Conservation (phyloP, 306 rosid genomes). For the Gastrolobium bilobum region DNA sequence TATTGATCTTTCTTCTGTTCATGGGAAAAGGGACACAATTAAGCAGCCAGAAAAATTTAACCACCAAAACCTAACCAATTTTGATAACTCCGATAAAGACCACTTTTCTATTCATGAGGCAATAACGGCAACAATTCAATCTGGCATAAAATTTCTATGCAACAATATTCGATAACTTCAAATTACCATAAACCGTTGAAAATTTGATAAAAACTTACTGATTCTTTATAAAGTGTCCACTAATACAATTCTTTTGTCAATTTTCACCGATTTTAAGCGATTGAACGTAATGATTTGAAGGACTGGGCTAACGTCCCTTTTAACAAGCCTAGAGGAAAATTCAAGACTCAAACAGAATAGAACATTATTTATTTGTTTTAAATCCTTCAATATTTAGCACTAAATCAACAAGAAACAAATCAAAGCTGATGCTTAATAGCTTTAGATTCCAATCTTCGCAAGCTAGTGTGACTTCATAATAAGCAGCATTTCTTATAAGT, state of each 20-base stretch:
- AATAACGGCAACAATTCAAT: no score
- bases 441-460: slow-evolving; percentile 18
- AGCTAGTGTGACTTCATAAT: slow-evolving; percentile 20
- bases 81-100: no score
- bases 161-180: no score
- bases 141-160: no score
- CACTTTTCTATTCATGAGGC: no score
- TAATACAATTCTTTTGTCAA: neutral
- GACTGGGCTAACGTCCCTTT: neutral
- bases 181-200: no score
- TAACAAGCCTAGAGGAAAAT: neutral
- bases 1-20: neutral
- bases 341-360: neutral
- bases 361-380: neutral
- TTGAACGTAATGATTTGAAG: neutral
- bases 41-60: no score
- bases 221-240: no score
- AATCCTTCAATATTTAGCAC: neutral
- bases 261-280: neutral
- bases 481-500: slow-evolving; percentile 13
- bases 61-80: no score
- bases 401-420: neutral
- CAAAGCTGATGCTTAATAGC: neutral
- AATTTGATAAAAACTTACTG: no score
- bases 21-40: neutral